These are phyloP conservation scores for Vitis rotundifolia DNA, from an alignment of 164 flowering plant species.

Conservation along the genomic window DNA sequence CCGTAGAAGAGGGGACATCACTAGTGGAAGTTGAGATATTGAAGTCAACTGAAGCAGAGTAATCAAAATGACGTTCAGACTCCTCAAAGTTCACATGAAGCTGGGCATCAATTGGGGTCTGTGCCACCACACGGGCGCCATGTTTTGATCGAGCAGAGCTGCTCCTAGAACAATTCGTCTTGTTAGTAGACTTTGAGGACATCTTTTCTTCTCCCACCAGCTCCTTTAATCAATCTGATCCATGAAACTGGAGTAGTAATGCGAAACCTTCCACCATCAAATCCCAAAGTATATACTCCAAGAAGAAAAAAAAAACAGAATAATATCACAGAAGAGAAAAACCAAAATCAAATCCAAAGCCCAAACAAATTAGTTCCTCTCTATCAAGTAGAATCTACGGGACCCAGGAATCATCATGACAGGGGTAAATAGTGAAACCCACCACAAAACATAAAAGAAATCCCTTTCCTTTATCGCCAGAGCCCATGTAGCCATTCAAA, in stretches of 20 bases:
- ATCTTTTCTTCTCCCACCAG: conserved; percentile 24
- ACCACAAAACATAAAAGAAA: conserved; percentile 8
- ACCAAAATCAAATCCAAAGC: conserved; percentile 9
- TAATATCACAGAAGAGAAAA: conserved; percentile 2
- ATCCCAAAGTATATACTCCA: not conserved
- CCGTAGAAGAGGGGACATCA: conserved; percentile 45
- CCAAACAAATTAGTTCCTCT: not conserved
- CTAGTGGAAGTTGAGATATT: conserved; percentile 43
- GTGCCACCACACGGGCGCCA: conserved; percentile 48
- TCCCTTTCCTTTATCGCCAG: not conserved
- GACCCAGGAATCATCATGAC: conserved; percentile 21
- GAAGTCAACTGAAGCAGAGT: conserved; percentile 52
- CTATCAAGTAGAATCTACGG: conserved; percentile 20
- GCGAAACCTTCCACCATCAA: not conserved
- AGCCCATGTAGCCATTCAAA: not conserved
- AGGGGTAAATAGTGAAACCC: conserved; percentile 11
- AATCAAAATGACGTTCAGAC: conserved; percentile 47
- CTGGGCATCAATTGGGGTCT: conserved; percentile 67
- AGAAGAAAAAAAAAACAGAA: not conserved
- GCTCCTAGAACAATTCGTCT: conserved; percentile 47
- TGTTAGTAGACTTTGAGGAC: conserved; percentile 56
- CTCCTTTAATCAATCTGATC: conserved; percentile 9
- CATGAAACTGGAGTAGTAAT: not conserved
- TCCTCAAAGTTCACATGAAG: conserved; percentile 61
- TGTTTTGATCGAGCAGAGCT: conserved; percentile 57